Evolutionary conservation across 2,329 filamentous ascomycete species (phyloP), one percentile per base, ranked within the genome.

Genomic region (Nakataea oryzae): DNA sequence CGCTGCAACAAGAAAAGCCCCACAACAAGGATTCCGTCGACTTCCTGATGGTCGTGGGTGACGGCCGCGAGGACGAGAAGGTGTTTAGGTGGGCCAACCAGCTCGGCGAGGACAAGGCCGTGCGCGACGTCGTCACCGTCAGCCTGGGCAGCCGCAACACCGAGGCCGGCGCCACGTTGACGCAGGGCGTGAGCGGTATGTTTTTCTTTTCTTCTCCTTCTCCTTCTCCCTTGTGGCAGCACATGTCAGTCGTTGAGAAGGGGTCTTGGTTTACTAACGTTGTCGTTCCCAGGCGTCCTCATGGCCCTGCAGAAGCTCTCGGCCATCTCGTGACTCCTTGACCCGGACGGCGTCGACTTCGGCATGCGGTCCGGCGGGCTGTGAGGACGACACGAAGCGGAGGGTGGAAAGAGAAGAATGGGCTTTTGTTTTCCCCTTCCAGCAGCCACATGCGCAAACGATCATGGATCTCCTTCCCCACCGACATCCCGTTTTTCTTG

Each of bases 1-100:
- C 71, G 0, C n/a, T n/a, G n/a, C n/a, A n/a, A n/a, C 70, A 75
- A 28, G 68, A 69, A 2, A 65, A 70, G 4, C 68, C 75, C 67
- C 24, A 56, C 17, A 21, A 21, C 12, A 70, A 70, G 65, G 70
- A 68, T n/a, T 72, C 80, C 0, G 83, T 91, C 0, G 91, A 97
- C 71, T 97, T 97, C 73, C 75, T 97, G 62, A 86, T 97, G 77
- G 90, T 96, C 8, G 85, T 93, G 41, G 93, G 93, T 50, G 93
- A 97, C 70, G 91, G 93, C 55, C 87, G 93, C 34, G 93, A 97
- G 68, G 95, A 97, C 67, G 93, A 97, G 71, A 89, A 91, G 68
- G 89, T 96, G 26, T 97, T 96, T 77, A 87, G 87, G 65, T 97
- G 95, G 93, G 95, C 93, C 24, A 96, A 97, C 75, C 81, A 85